phyloP scores from a whole-genome alignment of 192 early-diverging fungal species.

The Coemansia erecta region DNA sequence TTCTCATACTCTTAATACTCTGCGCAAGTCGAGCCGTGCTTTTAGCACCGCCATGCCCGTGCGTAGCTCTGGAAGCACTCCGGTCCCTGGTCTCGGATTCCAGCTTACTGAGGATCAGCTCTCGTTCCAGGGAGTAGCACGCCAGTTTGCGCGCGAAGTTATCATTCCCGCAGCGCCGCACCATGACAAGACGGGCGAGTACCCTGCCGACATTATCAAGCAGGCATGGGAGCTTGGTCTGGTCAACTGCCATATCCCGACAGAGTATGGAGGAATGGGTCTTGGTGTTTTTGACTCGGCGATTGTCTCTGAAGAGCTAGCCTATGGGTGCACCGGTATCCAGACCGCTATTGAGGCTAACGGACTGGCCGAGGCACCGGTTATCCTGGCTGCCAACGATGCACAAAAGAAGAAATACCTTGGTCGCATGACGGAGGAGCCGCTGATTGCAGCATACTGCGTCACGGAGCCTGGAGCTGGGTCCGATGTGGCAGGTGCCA shows the following conservation, averaged over 20 bases:
- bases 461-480: conserved; percentile 81
- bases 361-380: conserved; percentile 85
- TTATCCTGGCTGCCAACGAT: conserved; percentile 84
- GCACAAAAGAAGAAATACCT: conserved; percentile 95
- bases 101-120: conserved; percentile 79
- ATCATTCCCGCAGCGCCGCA: conserved; percentile 90
- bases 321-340: conserved; percentile 92
- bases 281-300: conserved; percentile 85
- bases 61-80: conserved; percentile 15
- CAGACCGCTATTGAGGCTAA: conserved; percentile 99
- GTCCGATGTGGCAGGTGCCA: conserved; percentile 71
- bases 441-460: conserved; percentile 93
- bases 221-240: conserved; percentile 93
- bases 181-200: conserved; percentile 92
- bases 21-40: conserved; percentile 38
- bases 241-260: conserved; percentile 87
- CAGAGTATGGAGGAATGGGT: conserved; percentile 82
- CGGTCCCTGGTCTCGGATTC: conserved; percentile 53
- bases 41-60: conserved; percentile 24
- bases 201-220: conserved; percentile 79
- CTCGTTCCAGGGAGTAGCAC: conserved; percentile 84
- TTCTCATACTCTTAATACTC: conserved; percentile 10
- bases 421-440: conserved; percentile 94
- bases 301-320: conserved; percentile 87
- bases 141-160: conserved; percentile 84